Evolutionary conservation across 352 stramenopile genomes (phyloP).

Genomic region (Globisporangium echinulatum): DNA sequence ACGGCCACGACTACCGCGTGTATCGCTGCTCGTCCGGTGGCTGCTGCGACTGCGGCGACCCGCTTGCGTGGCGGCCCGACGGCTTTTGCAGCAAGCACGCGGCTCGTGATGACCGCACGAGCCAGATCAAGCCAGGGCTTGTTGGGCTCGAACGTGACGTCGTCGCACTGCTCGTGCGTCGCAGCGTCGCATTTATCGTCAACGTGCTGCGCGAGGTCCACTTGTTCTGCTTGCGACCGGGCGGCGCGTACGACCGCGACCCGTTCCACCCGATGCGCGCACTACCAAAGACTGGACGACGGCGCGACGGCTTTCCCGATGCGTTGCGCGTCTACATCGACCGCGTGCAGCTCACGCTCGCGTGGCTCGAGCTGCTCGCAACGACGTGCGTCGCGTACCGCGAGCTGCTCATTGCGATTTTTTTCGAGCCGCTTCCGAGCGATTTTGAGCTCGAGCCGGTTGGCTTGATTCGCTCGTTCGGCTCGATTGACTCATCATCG

Average conservation of each 20-base stretch:
- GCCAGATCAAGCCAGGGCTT: constrained; percentile 33
- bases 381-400: constrained; percentile 72
- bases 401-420: constrained; percentile 42
- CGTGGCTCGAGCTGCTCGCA: constrained; percentile 63
- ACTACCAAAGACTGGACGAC: constrained; percentile 39
- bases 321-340: constrained; percentile 48
- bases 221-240: constrained; percentile 34
- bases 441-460: constrained; percentile 27
- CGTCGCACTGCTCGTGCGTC: constrained; percentile 35
- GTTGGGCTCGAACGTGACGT: constrained; percentile 29
- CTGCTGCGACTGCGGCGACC: constrained; percentile 80
- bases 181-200: constrained; percentile 46
- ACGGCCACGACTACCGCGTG: constrained; percentile 76
- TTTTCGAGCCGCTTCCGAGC: constrained; percentile 52
- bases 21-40: constrained; percentile 76
- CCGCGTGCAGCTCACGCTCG: constrained; percentile 48
- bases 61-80: constrained; percentile 64
- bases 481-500: not conserved
- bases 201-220: constrained; percentile 57
- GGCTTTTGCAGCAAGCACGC: constrained; percentile 54
- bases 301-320: constrained; percentile 30
- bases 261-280: constrained; percentile 23
- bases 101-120: constrained; percentile 1
- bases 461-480: no score
- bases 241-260: constrained; percentile 23